Evolutionary conservation across 805 yeast genomes (phyloP).

Genomic region (Candida peoriensis): DNA sequence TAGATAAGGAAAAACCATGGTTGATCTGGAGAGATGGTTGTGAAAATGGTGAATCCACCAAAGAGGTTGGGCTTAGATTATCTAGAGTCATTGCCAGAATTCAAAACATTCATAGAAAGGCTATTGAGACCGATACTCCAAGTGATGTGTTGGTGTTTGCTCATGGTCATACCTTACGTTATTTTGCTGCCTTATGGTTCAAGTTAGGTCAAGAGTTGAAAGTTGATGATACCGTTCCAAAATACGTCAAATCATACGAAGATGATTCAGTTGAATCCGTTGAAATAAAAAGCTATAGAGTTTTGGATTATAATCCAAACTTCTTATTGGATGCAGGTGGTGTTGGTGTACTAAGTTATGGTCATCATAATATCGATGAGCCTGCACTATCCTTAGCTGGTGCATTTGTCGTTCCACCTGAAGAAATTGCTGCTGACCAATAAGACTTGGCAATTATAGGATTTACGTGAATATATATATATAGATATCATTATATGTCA

Average conservation of each 20-base stretch:
- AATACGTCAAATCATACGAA: slow-evolving; percentile 18
- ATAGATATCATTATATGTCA: too few relatives aligned
- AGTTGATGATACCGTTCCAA: slow-evolving; percentile 7
- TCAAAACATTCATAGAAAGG: slow-evolving; percentile 51
- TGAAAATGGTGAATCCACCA: slow-evolving; percentile 76
- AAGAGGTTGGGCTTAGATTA: slow-evolving; percentile 63
- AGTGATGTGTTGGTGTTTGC: slow-evolving; percentile 82
- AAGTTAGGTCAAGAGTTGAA: slow-evolving; percentile 26
- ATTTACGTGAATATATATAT: too few relatives aligned
- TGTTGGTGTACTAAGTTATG: slow-evolving; percentile 86
- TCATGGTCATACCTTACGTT: slow-evolving; percentile 90
- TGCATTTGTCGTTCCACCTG: slow-evolving; percentile 70
- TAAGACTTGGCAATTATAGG: too few relatives aligned
- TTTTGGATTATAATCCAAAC: slow-evolving; percentile 56
- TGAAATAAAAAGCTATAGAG: slow-evolving; percentile 28
- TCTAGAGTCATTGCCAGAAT: slow-evolving; percentile 66
- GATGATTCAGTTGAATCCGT: slow-evolving; percentile 29
- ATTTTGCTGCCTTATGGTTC: slow-evolving; percentile 88
- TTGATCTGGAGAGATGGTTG: slow-evolving; percentile 90
- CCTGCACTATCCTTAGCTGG: slow-evolving; percentile 86
- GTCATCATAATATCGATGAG: slow-evolving; percentile 77
- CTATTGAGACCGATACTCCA: slow-evolving; percentile 43
- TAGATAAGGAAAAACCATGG: slow-evolving; percentile 54
- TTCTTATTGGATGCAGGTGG: slow-evolving; percentile 93
- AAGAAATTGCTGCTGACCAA: slow-evolving; percentile 35